A percentile compares a stretch with the other conserved stretches of the same genome.
These are phyloP conservation scores for Trichoderma koningiopsis DNA, from an alignment of 2,329 filamentous ascomycete genomes.

Conservation along the genomic window DNA sequence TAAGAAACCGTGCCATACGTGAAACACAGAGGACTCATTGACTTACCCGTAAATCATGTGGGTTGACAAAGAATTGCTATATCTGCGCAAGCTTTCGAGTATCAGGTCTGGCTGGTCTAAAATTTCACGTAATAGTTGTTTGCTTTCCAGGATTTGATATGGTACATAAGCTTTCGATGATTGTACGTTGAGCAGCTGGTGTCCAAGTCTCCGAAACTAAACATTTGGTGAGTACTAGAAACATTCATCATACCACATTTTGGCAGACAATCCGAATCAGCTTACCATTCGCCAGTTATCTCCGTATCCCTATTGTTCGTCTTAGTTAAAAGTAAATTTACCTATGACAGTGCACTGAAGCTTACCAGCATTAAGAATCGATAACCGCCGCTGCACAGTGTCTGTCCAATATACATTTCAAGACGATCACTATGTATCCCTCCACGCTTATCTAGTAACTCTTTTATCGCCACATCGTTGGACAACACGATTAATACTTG, in stretches of 20 bases:
- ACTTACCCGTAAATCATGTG: background rate
- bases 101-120: background rate
- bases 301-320: background rate
- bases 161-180: background rate
- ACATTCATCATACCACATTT: background rate
- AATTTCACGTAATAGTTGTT: background rate
- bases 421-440: conserved; percentile 34
- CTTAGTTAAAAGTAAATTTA: background rate
- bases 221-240: background rate
- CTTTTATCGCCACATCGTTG: conserved; percentile 37
- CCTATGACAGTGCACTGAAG: background rate
- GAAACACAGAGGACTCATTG: background rate
- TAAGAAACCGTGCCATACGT: background rate
- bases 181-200: background rate
- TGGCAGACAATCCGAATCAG: background rate
- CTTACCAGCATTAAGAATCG: background rate
- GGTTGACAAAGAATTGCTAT: background rate
- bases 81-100: background rate
- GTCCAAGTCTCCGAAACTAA: background rate
- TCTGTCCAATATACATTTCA: background rate
- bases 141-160: background rate
- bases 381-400: background rate
- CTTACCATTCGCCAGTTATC: background rate
- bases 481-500: conserved; percentile 29
- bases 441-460: conserved; percentile 54